Evolutionary conservation across 176 grass and related monocot genomes (phyloP).

Genomic region (Carex parvula): DNA sequence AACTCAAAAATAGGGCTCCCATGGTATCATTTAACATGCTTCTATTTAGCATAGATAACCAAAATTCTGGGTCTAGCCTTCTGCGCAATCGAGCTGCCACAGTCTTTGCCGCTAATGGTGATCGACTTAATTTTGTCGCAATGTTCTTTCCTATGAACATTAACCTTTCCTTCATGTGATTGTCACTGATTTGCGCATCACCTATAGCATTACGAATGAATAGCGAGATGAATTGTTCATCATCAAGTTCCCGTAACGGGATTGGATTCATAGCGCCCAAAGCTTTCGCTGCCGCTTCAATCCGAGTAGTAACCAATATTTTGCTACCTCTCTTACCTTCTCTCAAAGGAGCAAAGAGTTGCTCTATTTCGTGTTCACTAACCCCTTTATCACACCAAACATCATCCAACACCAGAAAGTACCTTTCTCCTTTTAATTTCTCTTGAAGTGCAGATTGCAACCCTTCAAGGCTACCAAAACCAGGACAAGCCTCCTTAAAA

Average conservation of each 20-base stretch:
- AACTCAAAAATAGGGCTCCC: constrained; percentile 30
- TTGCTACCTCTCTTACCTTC: constrained; percentile 21
- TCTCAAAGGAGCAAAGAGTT: constrained; percentile 7
- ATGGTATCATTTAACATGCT: constrained; percentile 24
- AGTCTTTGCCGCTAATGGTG: constrained; percentile 27
- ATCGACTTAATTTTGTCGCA: not conserved
- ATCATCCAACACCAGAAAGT: constrained; percentile 17
- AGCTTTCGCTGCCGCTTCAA: not conserved
- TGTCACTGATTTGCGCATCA: not conserved
- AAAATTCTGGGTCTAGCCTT: not conserved
- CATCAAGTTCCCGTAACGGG: not conserved
- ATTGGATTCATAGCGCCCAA: not conserved
- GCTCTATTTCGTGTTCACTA: not conserved
- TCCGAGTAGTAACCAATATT: constrained; percentile 33
- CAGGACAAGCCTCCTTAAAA: not conserved
- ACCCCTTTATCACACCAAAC: not conserved
- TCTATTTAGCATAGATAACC: not conserved
- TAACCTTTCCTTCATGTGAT: not conserved
- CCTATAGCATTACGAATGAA: constrained; percentile 30
- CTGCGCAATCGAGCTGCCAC: not conserved
- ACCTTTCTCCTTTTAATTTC: not conserved
- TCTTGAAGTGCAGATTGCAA: not conserved
- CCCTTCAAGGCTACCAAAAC: not conserved
- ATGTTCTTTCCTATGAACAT: not conserved
- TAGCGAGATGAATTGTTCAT: not conserved